A percentile compares a stretch with the other conserved stretches of the same genome.
These are phyloP conservation scores for Orbilia oligospora DNA, from an alignment of 2,329 filamentous ascomycete genomes.

Conservation along the genomic window DNA sequence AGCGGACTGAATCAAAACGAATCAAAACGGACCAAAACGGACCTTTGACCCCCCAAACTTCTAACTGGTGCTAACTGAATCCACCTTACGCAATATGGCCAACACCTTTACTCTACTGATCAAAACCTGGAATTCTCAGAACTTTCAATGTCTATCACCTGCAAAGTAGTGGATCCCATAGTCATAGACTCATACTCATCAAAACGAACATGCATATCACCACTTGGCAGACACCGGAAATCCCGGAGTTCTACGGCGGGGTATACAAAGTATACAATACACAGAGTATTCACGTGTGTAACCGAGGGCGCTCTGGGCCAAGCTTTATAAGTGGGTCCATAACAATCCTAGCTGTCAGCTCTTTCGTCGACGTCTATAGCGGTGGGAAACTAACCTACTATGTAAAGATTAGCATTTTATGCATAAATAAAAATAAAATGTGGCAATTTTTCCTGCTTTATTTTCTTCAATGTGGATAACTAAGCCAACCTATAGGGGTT, in stretches of 20 bases:
- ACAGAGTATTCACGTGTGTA: constrained; percentile 42
- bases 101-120: not conserved
- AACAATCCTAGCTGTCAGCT: constrained; percentile 24
- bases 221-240: constrained; percentile 9
- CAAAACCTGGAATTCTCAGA: constrained; percentile 20
- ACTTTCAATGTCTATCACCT: not conserved
- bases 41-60: constrained; percentile 25
- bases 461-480: constrained; percentile 10
- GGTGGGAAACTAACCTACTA: not conserved
- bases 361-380: constrained; percentile 32
- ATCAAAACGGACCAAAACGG: constrained; percentile 26
- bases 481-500: constrained; percentile 9
- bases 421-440: constrained; percentile 41
- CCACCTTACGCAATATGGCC: not conserved
- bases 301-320: constrained; percentile 36
- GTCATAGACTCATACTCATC: constrained; percentile 11
- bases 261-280: constrained; percentile 2
- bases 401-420: not conserved
- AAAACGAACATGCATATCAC: constrained; percentile 2
- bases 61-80: not conserved
- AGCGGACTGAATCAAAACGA: constrained; percentile 23
- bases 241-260: constrained; percentile 48
- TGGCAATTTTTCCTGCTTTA: constrained; percentile 34
- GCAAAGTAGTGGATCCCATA: constrained; percentile 17
- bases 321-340: constrained; percentile 36